A percentile compares a stretch with the other conserved stretches of the same genome.
phyloP scores from a whole-genome alignment of 345 rosid genomes.

The Hibiscus mutabilis region DNA sequence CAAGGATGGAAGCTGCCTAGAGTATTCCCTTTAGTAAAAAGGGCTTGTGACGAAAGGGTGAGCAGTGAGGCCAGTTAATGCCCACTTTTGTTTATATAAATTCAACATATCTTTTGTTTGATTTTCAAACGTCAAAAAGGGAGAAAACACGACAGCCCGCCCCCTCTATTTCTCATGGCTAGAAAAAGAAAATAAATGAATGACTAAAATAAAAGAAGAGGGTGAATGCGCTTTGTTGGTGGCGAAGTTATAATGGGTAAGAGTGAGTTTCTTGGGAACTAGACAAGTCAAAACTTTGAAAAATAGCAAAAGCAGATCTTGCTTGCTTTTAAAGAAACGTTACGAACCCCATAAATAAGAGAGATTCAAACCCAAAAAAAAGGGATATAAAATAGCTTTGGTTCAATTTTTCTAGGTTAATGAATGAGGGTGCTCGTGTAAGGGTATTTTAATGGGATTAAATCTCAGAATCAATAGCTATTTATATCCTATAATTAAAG shows the following conservation, averaged over 20 bases:
- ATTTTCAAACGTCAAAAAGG: not conserved
- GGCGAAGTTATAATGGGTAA: not conserved
- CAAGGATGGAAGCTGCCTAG: no score
- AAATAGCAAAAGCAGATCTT: not conserved
- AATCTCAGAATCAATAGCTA: no score
- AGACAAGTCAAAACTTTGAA: not conserved
- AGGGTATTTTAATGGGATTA: no score
- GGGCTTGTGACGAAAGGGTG: no score
- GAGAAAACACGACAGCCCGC: not conserved
- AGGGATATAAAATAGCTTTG: not conserved
- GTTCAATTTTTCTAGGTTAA: not conserved
- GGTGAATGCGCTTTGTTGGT: not conserved
- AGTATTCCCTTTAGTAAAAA: no score
- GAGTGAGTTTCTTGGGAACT: constrained; percentile 16
- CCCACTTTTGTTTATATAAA: no score
- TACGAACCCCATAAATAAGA: not conserved
- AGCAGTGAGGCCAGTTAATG: no score
- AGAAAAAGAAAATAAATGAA: not conserved
- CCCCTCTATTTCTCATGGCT: not conserved
- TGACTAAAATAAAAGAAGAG: not conserved
- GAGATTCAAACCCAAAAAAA: not conserved
- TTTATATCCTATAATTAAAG: no score
- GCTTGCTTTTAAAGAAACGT: constrained; percentile 1
- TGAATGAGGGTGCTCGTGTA: not conserved
- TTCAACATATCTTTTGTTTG: not conserved